Evolutionary conservation across 1,284 basidiomycete species (phyloP).

Genomic region (Sporisorium exsertum): DNA sequence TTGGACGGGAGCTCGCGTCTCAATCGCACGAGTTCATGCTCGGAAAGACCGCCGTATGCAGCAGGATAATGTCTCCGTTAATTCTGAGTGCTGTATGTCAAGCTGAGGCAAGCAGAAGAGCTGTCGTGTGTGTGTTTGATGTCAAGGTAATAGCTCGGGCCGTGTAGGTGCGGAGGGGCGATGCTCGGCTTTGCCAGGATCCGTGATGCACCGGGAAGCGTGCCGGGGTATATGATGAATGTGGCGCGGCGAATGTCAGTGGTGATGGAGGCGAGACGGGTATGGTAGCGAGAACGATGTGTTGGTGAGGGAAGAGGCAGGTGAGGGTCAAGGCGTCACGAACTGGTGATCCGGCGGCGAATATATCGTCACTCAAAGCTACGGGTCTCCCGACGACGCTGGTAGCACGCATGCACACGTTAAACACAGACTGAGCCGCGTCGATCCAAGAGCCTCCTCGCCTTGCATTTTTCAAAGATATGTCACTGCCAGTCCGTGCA

Average conservation of each 20-base stretch:
- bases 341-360: not conserved
- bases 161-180: not conserved
- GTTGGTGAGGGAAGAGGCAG: not conserved
- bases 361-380: not conserved
- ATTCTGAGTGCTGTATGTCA: not conserved
- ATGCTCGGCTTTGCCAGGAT: constrained; percentile 3
- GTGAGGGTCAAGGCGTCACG: not conserved
- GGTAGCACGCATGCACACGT: not conserved
- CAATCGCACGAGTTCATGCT: constrained; percentile 2
- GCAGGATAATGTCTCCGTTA: not conserved
- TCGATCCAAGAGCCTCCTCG: constrained; percentile 3
- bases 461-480: not conserved
- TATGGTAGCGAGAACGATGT: not conserved
- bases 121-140: constrained; percentile 2
- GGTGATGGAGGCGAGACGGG: not conserved
- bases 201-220: not conserved
- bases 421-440: constrained; percentile 3
- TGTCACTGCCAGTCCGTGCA: constrained; percentile 9
- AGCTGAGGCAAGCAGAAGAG: not conserved
- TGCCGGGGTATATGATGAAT: not conserved
- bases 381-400: constrained; percentile 2
- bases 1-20: not conserved
- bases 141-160: not conserved
- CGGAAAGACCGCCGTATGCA: not conserved
- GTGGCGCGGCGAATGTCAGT: not conserved